phyloP scores from a whole-genome alignment of 2,329 filamentous ascomycete genomes.

The Colletotrichum agaves region DNA sequence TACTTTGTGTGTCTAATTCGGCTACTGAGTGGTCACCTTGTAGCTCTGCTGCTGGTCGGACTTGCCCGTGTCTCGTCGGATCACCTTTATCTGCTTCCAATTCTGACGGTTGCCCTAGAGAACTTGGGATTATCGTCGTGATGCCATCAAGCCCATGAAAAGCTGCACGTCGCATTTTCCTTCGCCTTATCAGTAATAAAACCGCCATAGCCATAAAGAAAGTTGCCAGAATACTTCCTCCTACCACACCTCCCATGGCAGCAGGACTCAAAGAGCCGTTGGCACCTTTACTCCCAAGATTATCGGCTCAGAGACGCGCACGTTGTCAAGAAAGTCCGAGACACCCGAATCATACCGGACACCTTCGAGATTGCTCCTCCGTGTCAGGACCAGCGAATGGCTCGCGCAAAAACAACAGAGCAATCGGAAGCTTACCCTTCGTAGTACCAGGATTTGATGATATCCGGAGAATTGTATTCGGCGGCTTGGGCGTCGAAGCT shows the following conservation, averaged over 20 bases:
- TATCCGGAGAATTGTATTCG: conserved; percentile 4
- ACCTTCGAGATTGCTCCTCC: background rate
- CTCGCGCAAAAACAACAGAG: background rate
- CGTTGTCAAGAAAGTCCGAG: background rate
- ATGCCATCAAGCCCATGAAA: too few species aligned
- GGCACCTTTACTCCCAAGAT: background rate
- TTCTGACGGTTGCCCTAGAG: too few species aligned
- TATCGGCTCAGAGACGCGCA: background rate
- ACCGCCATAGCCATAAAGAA: background rate
- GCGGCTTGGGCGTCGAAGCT: conserved; percentile 4
- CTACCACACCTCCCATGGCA: background rate
- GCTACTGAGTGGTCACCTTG: too few species aligned
- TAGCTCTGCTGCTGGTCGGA: too few species aligned
- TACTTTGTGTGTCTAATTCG: too few species aligned
- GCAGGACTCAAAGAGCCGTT: background rate
- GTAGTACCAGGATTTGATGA: conserved; percentile 16
- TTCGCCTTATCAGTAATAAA: background rate
- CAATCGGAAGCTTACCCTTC: conserved; percentile 5
- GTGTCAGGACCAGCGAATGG: background rate
- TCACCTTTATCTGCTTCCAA: too few species aligned
- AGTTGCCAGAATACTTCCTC: background rate
- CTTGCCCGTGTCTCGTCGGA: too few species aligned
- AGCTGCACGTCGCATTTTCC: background rate
- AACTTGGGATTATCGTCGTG: too few species aligned
- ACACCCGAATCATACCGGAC: background rate